Conservation (phyloP, 1,139 yeast genomes). For the Protomyces pachydermus region DNA sequence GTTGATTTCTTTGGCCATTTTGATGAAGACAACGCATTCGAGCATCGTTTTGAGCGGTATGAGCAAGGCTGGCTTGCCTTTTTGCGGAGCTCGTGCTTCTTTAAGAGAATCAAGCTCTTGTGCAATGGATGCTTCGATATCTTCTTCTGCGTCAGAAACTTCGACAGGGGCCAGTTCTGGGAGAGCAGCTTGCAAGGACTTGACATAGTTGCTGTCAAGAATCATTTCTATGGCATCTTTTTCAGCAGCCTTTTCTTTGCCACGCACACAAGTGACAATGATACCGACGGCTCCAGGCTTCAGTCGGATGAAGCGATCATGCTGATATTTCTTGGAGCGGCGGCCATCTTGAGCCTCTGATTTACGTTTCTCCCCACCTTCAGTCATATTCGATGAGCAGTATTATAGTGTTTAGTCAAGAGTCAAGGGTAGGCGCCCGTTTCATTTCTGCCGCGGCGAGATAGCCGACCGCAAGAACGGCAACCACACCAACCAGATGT, state of each 20-base stretch:
- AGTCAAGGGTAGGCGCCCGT: not conserved
- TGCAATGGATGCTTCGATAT: conserved; percentile 32
- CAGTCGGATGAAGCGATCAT: conserved; percentile 15
- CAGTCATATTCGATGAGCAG: not conserved
- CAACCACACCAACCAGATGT: too few relatives aligned
- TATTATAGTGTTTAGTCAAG: not conserved
- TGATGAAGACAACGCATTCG: conserved; percentile 77
- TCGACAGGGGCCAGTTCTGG: conserved; percentile 16
- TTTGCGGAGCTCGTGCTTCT: conserved; percentile 38
- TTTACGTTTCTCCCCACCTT: not conserved
- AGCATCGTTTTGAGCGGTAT: conserved; percentile 66
- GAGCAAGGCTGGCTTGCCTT: conserved; percentile 49
- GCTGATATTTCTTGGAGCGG: conserved; percentile 3
- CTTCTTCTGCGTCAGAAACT: conserved; percentile 25
- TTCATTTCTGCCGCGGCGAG: not conserved
- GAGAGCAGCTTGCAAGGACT: conserved; percentile 5
- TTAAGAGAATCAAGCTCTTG: conserved; percentile 47
- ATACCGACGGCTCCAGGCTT: conserved; percentile 19
- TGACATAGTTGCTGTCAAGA: conserved; percentile 11
- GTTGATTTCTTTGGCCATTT: conserved; percentile 68
- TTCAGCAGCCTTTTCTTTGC: conserved; percentile 10
- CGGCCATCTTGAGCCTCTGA: not conserved
- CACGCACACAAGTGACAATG: conserved; percentile 23
- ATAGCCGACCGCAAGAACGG: not conserved
- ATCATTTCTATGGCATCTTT: conserved; percentile 18